Percentiles rank a stretch among this genome's conserved stretches.
phyloP scores from a whole-genome alignment of 1,284 basidiomycete species.

The Pisolithus thermaeus region DNA sequence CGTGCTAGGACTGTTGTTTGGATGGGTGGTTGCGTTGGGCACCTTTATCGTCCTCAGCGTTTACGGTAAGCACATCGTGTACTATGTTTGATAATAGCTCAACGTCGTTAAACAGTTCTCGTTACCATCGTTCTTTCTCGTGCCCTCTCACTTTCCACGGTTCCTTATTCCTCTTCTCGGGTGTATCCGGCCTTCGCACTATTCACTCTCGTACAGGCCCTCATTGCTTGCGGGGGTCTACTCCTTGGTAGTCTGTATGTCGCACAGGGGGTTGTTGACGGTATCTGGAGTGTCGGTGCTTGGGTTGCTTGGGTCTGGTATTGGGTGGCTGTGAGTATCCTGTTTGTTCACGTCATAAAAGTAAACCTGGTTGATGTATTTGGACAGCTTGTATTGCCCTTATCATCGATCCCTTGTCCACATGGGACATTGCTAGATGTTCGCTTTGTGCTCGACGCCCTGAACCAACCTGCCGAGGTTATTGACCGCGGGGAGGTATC shows the following conservation, averaged over 20 bases:
- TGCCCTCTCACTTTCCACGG: constrained; percentile 6
- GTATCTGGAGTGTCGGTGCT: constrained; percentile 24
- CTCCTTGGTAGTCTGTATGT: constrained; percentile 57
- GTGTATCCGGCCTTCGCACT: constrained; percentile 36
- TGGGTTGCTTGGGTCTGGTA: constrained; percentile 28
- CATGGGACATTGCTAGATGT: constrained; percentile 9
- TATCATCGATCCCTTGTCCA: constrained; percentile 20
- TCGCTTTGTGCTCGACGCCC: constrained; percentile 53
- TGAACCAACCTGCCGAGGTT: constrained; percentile 77
- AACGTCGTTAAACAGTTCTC: constrained; percentile 10
- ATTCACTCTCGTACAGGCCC: constrained; percentile 72
- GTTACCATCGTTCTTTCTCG: constrained; percentile 9
- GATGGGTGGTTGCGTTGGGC: constrained; percentile 63
- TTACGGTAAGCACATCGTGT: constrained; percentile 49
- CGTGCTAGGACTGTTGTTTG: constrained; percentile 59
- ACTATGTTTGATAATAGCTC: not conserved
- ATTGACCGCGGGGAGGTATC: constrained; percentile 74
- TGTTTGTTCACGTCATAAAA: not conserved
- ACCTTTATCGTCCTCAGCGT: constrained; percentile 73
- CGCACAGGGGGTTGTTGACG: constrained; percentile 25
- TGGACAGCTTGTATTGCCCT: constrained; percentile 17
- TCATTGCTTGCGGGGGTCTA: constrained; percentile 73
- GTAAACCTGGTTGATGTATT: not conserved
- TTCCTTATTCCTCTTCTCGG: not conserved
- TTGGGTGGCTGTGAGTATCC: constrained; percentile 15